A percentile compares a stretch with the other conserved stretches of the same genome.
Conservation (phyloP, 257 asterid genomes). For the Solanum acaule region DNA sequence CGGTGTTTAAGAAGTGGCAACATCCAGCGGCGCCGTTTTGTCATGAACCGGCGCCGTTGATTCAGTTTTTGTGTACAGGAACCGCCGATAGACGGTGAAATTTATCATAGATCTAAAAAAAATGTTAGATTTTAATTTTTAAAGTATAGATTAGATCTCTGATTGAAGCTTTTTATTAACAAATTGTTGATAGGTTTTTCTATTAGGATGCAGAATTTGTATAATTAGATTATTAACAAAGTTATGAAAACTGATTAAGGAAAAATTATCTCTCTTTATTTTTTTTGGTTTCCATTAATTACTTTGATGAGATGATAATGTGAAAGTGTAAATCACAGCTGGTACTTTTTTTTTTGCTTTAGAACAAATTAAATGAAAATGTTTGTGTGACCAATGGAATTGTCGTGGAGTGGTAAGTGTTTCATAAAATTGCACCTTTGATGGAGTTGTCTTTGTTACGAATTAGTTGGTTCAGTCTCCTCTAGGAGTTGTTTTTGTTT, state of each 20-base stretch:
- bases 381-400: neutral
- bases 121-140: neutral
- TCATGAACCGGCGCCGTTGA: slow-evolving; percentile 34
- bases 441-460: too few relatives aligned
- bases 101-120: neutral
- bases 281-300: neutral
- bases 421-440: neutral
- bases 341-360: neutral
- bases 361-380: neutral
- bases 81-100: slow-evolving; percentile 24
- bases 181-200: neutral
- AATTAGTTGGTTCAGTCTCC: too few relatives aligned
- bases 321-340: neutral
- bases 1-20: slow-evolving; percentile 43
- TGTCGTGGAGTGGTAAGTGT: neutral
- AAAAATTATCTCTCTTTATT: neutral
- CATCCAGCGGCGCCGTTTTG: slow-evolving; percentile 69
- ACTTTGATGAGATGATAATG: neutral
- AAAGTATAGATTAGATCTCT: neutral
- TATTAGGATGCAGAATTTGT: neutral
- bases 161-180: neutral
- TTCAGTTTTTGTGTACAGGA: slow-evolving; percentile 42
- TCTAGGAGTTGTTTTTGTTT: too few relatives aligned
- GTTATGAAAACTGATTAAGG: neutral
- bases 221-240: neutral